phyloP scores from a whole-genome alignment of 1,284 basidiomycete genomes.

The Meira nashicola region DNA sequence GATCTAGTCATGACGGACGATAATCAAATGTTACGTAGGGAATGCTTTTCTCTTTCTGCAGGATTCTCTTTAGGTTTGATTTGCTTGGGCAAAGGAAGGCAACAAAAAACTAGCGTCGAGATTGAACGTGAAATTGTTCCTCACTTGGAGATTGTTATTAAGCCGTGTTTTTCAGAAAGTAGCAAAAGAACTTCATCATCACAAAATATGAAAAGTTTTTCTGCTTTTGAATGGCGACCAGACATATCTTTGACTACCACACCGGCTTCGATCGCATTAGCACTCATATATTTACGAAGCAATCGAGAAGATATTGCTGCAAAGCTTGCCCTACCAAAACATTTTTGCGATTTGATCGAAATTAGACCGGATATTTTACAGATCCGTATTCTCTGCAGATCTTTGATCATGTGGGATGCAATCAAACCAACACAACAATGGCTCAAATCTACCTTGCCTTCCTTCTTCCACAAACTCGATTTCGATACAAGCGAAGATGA shows the following conservation, averaged over 20 bases:
- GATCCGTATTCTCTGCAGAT: conserved; percentile 70
- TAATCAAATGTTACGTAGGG: conserved; percentile 57
- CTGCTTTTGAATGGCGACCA: conserved; percentile 5
- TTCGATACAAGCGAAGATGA: conserved; percentile 60
- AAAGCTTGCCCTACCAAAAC: conserved; percentile 75
- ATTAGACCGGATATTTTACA: conserved; percentile 83
- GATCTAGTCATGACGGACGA: conserved; percentile 73
- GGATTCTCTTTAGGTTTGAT: conserved; percentile 90
- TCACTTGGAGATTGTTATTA: conserved; percentile 9
- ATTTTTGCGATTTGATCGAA: conserved; percentile 70
- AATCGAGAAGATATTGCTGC: conserved; percentile 77
- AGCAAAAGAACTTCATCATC: conserved; percentile 10
- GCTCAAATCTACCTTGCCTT: conserved; percentile 71
- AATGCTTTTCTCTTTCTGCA: conserved; percentile 84
- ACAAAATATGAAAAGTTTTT: not conserved
- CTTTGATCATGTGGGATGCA: conserved; percentile 80
- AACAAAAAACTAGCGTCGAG: conserved; percentile 30
- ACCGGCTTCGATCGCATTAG: conserved; percentile 80
- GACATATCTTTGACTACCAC: conserved; percentile 58
- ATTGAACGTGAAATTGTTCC: conserved; percentile 27
- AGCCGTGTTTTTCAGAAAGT: not conserved
- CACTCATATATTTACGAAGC: conserved; percentile 84
- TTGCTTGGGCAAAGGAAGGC: conserved; percentile 70
- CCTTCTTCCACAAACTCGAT: conserved; percentile 60
- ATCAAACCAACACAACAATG: conserved; percentile 71